Evolutionary conservation across 2,329 filamentous ascomycete species (phyloP).

Genomic region (Fusarium napiforme): DNA sequence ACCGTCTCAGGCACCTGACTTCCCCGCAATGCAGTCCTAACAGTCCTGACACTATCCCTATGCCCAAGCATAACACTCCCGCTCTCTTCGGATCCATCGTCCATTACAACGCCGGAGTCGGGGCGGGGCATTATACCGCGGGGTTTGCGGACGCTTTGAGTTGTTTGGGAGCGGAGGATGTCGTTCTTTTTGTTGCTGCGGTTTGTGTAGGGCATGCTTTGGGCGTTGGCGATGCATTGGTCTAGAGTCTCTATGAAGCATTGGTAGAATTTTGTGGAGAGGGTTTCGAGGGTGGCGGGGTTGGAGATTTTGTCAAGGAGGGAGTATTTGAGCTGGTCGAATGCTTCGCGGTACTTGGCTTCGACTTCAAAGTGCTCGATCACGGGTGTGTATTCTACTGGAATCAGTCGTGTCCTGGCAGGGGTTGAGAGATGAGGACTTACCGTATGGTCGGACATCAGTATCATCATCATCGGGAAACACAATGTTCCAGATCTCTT

Average conservation of each 20-base stretch:
- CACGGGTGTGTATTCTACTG: constrained; percentile 53
- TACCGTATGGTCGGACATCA: constrained; percentile 46
- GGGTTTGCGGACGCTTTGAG: constrained; percentile 39
- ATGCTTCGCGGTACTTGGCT: constrained; percentile 48
- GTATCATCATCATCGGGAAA: constrained; percentile 55
- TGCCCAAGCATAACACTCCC: constrained; percentile 46
- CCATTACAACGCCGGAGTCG: constrained; percentile 53
- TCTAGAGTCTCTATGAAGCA: constrained; percentile 55
- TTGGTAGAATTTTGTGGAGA: constrained; percentile 54
- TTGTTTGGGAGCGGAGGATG: constrained; percentile 29
- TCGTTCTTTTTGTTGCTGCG: constrained; percentile 55
- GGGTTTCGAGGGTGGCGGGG: constrained; percentile 51
- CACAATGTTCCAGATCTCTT: constrained; percentile 55
- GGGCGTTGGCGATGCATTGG: constrained; percentile 49
- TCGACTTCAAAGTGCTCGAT: constrained; percentile 56
- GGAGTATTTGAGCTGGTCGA: constrained; percentile 48
- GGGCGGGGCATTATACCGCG: constrained; percentile 47
- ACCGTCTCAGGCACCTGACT: constrained; percentile 42
- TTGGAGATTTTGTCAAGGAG: constrained; percentile 54
- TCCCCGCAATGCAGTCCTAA: constrained; percentile 34
- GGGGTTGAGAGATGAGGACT: too few species aligned
- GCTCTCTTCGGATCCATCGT: constrained; percentile 54
- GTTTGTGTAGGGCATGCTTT: constrained; percentile 54
- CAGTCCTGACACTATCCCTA: constrained; percentile 48
- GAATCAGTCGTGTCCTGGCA: background rate